Evolutionary conservation across 805 yeast species (phyloP), one percentile per base, ranked within the genome.

Genomic region (Kockiozyma suomiensis): DNA sequence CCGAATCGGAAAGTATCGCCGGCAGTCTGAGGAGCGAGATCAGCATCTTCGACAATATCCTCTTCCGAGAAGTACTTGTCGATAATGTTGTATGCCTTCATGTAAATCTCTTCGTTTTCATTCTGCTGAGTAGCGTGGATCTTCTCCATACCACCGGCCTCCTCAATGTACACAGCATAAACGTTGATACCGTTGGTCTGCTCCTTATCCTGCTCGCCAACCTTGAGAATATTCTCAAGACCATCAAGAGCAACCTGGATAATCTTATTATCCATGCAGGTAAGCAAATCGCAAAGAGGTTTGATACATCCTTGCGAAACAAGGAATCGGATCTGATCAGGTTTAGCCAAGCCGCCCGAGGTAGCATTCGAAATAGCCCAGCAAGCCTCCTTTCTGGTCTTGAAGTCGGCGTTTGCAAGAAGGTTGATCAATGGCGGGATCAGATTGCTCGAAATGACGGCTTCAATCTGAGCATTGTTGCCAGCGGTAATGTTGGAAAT

Each of bases 341-440:
- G 98, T 74, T 85, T 87, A 45, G 86, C 79, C 69, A 91, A 81
- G 23, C 97, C 98, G 69, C 98, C 98, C 8, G 97, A 88, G 17
- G 97, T 89, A 40, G 99, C 98, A 74, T 94, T 94, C 30, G 97
- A 91, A 67, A 94, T 88, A 37, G 98, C 98, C 99, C 99, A 94
- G 81, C 98, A 93, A 2, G 99, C 99, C 79, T 94, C 99, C 76
- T 93, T 94, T 74, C 89, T 89, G 37, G 98, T 93, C 80, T 91
- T 92, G 80, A 91, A 92, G 72, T 93, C 98, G 63, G 94, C 97
- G 58, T 83, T 81, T 42, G 82, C 78, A 74, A 94, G 81, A 65
- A 86, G 77, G 73, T 91, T 86, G 69, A 94, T 85, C 66, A 90
- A 82, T 60, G 92, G 96, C 42, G 98, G 99, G 66, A 94, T 86